A percentile compares a stretch with the other conserved stretches of the same genome.
Conservation (phyloP, 495 filamentous ascomycete species). For the Penicillium cataractarum region DNA sequence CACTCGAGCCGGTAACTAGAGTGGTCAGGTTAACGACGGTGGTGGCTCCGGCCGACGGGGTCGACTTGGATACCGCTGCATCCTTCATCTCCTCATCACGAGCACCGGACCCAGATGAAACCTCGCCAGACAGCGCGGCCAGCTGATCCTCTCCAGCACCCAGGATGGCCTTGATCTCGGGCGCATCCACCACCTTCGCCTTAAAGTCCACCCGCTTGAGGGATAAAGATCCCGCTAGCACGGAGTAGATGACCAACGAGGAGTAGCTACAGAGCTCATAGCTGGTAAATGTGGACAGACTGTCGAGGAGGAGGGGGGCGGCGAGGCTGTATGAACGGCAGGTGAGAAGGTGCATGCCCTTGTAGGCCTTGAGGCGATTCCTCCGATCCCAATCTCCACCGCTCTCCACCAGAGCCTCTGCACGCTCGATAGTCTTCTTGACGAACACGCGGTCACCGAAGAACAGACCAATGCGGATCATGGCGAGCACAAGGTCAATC, state of each 20-base stretch:
- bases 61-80: constrained; percentile 51
- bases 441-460: constrained; percentile 89
- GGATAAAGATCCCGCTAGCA: constrained; percentile 90
- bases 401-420: constrained; percentile 85
- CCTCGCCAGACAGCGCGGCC: constrained; percentile 71
- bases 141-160: constrained; percentile 87
- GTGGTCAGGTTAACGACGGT: constrained; percentile 83
- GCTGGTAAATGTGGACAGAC: constrained; percentile 96
- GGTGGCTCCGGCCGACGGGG: constrained; percentile 55
- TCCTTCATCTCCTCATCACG: constrained; percentile 82
- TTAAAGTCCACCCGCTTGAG: constrained; percentile 98
- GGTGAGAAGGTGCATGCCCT: constrained; percentile 90
- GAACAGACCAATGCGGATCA: constrained; percentile 93
- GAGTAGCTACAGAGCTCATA: constrained; percentile 98
- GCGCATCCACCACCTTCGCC: constrained; percentile 95
- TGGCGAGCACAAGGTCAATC: constrained; percentile 94
- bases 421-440: constrained; percentile 91
- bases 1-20: constrained; percentile 66
- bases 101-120: constrained; percentile 76
- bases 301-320: constrained; percentile 92
- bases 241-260: constrained; percentile 89
- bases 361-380: constrained; percentile 97
- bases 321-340: constrained; percentile 86
- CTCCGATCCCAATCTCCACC: constrained; percentile 98
- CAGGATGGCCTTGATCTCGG: constrained; percentile 95